Conservation (phyloP, 805 yeast genomes). For the Ogataea salicorniae region DNA sequence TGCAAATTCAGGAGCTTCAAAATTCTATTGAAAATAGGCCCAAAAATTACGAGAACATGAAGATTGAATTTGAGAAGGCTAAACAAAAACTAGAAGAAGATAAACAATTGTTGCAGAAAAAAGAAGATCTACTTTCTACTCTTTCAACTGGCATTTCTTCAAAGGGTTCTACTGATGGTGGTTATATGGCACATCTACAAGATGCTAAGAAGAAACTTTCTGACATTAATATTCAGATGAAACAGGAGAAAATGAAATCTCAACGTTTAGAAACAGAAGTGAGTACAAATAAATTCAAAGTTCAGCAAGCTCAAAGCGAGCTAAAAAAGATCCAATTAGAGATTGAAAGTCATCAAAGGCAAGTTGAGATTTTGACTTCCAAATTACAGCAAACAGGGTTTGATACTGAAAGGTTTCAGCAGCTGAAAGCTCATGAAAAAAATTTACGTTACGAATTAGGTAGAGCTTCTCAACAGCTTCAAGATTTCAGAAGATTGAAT, state of each 20-base stretch:
- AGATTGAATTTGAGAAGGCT: slow-evolving; percentile 39
- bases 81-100: slow-evolving; percentile 40
- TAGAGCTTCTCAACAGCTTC: slow-evolving; percentile 41
- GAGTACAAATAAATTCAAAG: slow-evolving; percentile 38
- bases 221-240: slow-evolving; percentile 48
- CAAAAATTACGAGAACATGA: slow-evolving; percentile 35
- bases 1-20: slow-evolving; percentile 27
- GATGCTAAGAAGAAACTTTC: slow-evolving; percentile 54
- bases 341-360: slow-evolving; percentile 37
- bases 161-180: slow-evolving; percentile 69
- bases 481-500: slow-evolving; percentile 53
- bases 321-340: slow-evolving; percentile 37
- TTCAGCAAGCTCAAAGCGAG: slow-evolving; percentile 49
- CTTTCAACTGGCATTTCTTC: slow-evolving; percentile 87
- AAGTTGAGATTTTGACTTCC: slow-evolving; percentile 34
- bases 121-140: slow-evolving; percentile 77
- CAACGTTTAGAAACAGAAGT: slow-evolving; percentile 53
- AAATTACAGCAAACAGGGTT: slow-evolving; percentile 53
- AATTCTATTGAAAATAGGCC: slow-evolving; percentile 22
- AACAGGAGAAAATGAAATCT: slow-evolving; percentile 55
- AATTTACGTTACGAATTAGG: slow-evolving; percentile 40
- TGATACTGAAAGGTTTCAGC: slow-evolving; percentile 40
- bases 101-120: slow-evolving; percentile 46
- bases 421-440: slow-evolving; percentile 43
- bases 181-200: slow-evolving; percentile 68